These are phyloP conservation scores for Cyathus striatus DNA, from an alignment of 768 basidiomycete species.

Conservation along the genomic window DNA sequence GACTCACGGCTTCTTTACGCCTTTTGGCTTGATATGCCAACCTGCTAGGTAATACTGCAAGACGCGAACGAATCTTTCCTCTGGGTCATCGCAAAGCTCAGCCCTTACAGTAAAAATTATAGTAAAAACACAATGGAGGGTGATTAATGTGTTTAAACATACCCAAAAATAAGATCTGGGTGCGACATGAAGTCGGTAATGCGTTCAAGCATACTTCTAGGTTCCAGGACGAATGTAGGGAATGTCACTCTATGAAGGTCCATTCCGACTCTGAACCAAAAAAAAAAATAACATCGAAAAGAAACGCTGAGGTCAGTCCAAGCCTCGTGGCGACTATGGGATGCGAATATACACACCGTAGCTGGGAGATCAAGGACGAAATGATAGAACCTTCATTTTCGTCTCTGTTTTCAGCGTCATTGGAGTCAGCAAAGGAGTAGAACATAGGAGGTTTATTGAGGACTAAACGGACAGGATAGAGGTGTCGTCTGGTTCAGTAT, in stretches of 20 bases:
- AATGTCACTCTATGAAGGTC: constrained; percentile 93
- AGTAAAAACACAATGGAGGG: neutral
- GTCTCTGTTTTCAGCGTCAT: constrained; percentile 57
- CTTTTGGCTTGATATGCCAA: constrained; percentile 99
- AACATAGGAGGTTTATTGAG: constrained; percentile 16
- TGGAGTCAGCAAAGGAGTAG: constrained; percentile 28
- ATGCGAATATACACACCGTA: constrained; percentile 61
- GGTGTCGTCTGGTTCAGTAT: constrained; percentile 85
- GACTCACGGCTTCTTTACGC: constrained; percentile 96
- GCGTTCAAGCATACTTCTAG: constrained; percentile 94
- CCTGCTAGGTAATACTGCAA: constrained; percentile 96
- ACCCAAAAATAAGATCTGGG: constrained; percentile 96
- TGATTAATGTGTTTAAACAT: constrained; percentile 26
- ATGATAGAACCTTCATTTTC: constrained; percentile 93
- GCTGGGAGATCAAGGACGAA: constrained; percentile 80
- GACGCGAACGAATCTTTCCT: constrained; percentile 88
- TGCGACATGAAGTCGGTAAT: constrained; percentile 99
- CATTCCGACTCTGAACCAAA: constrained; percentile 93
- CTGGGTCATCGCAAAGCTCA: constrained; percentile 72
- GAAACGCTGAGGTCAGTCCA: constrained; percentile 1
- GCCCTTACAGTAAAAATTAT: constrained; percentile 42
- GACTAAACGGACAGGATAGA: constrained; percentile 70
- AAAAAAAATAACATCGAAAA: too few species aligned
- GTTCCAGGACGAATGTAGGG: constrained; percentile 94
- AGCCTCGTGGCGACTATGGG: constrained; percentile 1